A percentile compares a stretch with the other conserved stretches of the same genome.
Conservation (phyloP, 176 grass and related monocot species). For the Raddia distichophylla region DNA sequence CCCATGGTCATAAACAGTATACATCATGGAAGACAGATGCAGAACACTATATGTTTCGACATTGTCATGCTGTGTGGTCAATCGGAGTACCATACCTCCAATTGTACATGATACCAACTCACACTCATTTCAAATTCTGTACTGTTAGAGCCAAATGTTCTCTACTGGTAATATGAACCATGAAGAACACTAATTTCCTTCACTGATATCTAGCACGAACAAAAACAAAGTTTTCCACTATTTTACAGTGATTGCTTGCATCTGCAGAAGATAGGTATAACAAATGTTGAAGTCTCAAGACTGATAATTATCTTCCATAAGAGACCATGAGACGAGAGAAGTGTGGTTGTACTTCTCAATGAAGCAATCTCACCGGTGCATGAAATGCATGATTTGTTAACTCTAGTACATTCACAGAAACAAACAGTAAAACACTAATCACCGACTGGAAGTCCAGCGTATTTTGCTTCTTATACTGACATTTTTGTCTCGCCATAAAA, state of each 20-base stretch:
- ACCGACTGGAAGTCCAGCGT: slow-evolving; percentile 5
- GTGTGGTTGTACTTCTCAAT: neutral
- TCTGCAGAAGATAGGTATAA: slow-evolving; percentile 49
- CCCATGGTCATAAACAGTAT: slow-evolving; percentile 49
- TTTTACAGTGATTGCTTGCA: slow-evolving; percentile 52
- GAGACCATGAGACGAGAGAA: neutral
- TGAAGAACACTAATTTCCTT: slow-evolving; percentile 52
- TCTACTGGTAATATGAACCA: slow-evolving; percentile 51
- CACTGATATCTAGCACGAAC: slow-evolving; percentile 52
- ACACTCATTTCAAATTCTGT: slow-evolving; percentile 42
- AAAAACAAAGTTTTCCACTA: slow-evolving; percentile 49
- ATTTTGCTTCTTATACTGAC: slow-evolving; percentile 16
- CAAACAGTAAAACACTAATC: neutral
- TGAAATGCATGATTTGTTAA: slow-evolving; percentile 8
- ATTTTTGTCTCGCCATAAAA: slow-evolving; percentile 25
- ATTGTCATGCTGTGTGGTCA: slow-evolving; percentile 48
- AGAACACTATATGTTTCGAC: slow-evolving; percentile 47
- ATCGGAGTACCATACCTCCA: slow-evolving; percentile 44
- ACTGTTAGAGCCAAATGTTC: slow-evolving; percentile 52
- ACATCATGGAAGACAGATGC: slow-evolving; percentile 55
- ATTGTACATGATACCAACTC: slow-evolving; percentile 26
- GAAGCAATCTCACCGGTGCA: neutral
- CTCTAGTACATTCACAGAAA: neutral
- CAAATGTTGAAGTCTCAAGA: slow-evolving; percentile 41
- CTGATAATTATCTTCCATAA: slow-evolving; percentile 20